Evolutionary conservation across 2,329 filamentous ascomycete genomes (phyloP), one percentile per base, ranked within the genome.

Genomic region (Penicillium sp.): DNA sequence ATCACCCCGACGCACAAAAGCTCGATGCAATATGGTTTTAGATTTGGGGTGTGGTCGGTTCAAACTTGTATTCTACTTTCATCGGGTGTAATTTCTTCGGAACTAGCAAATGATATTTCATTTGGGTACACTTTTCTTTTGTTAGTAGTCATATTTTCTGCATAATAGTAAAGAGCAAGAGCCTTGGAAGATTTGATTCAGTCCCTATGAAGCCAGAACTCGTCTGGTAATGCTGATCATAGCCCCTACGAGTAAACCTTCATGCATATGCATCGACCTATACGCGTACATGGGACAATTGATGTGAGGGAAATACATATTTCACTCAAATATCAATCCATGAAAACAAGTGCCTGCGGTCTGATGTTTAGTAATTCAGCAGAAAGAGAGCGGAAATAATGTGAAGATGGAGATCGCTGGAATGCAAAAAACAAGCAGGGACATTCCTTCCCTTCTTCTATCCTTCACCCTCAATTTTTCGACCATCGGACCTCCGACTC

Each of bases 61-160:
- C 47, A 47, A 48, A 51, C 41, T 51, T 58, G 56, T 58, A 58
- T 46, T 58, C 42, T 58, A 58, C 44, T 44, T 55, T 52, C 37
- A 46, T 43, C 31, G 34, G 37, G 47, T 52, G 43, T 54, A 51
- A 51, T 50, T 49, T 53, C 48, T 43, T 43, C 51, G 49, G 43
- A 47, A 50, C 43, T 37, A 38, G 44, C 40, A 39, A 49, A 46
- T 54, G 43, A 42, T 20, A 38, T 13, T 40, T 40, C 36, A 43
- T 29, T 37, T 36, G 42, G 14, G 36, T 32, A 26, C 22, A 24
- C n/a, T 3, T 7, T 6, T 4, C 2, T 27, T 13, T 28, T 26
- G 3, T 8, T 3, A 11, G 14, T 39, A 13, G n/a, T n/a, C n/a
- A n/a, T n/a, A n/a, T n/a, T n/a, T n/a, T n/a, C n/a, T n/a, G n/a